A percentile compares a stretch with the other conserved stretches of the same genome.
phyloP scores from a whole-genome alignment of 2,329 filamentous ascomycete genomes.

The Fusarium mangiferae region DNA sequence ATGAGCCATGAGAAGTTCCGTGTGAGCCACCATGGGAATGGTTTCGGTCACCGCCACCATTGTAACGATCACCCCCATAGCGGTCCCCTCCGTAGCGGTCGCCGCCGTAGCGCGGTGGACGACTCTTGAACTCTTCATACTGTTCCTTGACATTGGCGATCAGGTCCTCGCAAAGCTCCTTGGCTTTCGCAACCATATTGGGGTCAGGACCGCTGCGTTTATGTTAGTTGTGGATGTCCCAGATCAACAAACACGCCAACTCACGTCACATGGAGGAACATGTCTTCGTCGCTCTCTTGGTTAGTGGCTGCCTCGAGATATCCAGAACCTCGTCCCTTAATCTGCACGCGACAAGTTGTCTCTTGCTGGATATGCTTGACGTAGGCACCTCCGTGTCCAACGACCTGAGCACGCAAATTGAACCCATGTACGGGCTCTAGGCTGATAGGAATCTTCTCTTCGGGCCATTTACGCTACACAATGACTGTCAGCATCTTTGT shows the following conservation, averaged over 20 bases:
- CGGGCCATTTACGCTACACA: slow-evolving; percentile 95
- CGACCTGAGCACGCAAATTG: slow-evolving; percentile 94
- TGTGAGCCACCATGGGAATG: slow-evolving; percentile 46
- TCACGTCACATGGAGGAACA: slow-evolving; percentile 96
- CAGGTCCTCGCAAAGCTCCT: slow-evolving; percentile 88
- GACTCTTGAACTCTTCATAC: slow-evolving; percentile 90
- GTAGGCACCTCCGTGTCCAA: slow-evolving; percentile 92
- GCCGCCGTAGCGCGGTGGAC: slow-evolving; percentile 71
- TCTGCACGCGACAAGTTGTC: slow-evolving; percentile 95
- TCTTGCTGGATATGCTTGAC: slow-evolving; percentile 98
- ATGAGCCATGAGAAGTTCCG: slow-evolving; percentile 40
- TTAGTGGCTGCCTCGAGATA: slow-evolving; percentile 92
- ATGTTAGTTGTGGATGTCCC: slow-evolving; percentile 46
- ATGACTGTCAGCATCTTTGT: slow-evolving; percentile 22
- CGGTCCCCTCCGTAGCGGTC: slow-evolving; percentile 55
- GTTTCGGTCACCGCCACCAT: slow-evolving; percentile 52
- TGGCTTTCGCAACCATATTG: slow-evolving; percentile 85
- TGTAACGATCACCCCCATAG: slow-evolving; percentile 53
- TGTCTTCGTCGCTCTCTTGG: slow-evolving; percentile 90
- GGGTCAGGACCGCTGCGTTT: slow-evolving; percentile 80
- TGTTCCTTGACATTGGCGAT: slow-evolving; percentile 87
- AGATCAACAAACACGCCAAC: slow-evolving; percentile 43
- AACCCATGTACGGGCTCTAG: slow-evolving; percentile 94
- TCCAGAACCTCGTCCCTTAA: slow-evolving; percentile 95
- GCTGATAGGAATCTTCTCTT: slow-evolving; percentile 91